Conservation (phyloP, 106 monocot genomes). For the Acanthochlamys bracteata region DNA sequence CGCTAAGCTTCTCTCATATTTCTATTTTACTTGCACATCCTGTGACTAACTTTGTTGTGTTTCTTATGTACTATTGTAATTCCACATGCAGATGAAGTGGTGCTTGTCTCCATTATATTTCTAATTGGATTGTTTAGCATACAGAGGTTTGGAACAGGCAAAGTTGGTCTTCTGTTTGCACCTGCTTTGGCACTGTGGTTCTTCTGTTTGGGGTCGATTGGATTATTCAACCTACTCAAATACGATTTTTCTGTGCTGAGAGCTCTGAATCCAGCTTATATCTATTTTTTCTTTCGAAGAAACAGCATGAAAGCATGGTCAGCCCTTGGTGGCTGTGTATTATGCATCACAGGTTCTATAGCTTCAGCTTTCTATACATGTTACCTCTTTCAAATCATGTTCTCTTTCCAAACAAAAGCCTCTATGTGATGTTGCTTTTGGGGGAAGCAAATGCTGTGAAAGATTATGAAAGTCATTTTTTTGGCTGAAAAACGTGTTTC, state of each 20-base stretch:
- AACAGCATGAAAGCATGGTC: constrained; percentile 74
- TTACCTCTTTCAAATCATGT: not conserved
- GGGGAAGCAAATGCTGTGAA: too few species aligned
- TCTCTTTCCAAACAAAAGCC: too few species aligned
- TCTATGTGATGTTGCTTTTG: too few species aligned
- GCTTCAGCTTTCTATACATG: not conserved
- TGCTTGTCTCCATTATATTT: constrained; percentile 54
- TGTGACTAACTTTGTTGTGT: too few species aligned
- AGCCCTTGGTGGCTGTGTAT: constrained; percentile 85
- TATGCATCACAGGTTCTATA: constrained; percentile 81
- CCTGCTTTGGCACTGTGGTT: constrained; percentile 83
- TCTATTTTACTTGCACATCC: too few species aligned
- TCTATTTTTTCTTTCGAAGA: constrained; percentile 65
- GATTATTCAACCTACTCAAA: constrained; percentile 67
- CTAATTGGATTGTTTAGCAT: constrained; percentile 73
- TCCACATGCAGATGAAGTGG: constrained; percentile 55
- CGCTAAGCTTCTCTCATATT: not conserved
- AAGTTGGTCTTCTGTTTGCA: constrained; percentile 81
- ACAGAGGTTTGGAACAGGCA: constrained; percentile 88
- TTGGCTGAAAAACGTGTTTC: too few species aligned
- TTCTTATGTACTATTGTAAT: not conserved
- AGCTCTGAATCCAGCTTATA: constrained; percentile 78
- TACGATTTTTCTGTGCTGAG: constrained; percentile 64
- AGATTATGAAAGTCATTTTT: too few species aligned
- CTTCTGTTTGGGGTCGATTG: constrained; percentile 72